Percentiles rank a stretch among this genome's conserved stretches.
These are phyloP conservation scores for Lichtheimia corymbifera DNA, from an alignment of 371 early-diverging fungal species.

Conservation along the genomic window DNA sequence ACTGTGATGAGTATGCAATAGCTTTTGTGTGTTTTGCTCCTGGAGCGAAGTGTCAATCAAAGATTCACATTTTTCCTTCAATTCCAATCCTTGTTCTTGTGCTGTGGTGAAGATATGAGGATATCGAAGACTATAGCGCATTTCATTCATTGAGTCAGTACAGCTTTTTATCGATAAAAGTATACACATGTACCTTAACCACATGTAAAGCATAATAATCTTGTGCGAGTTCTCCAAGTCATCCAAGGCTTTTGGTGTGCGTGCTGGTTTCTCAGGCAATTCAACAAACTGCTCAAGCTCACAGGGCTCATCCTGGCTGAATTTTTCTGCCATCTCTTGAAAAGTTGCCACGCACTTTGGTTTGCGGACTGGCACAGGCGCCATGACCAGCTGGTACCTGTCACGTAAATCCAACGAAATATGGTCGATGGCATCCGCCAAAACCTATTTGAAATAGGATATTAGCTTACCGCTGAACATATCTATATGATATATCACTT, in stretches of 20 bases:
- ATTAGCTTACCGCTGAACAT: neutral
- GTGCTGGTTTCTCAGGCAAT: conserved; percentile 45
- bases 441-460: conserved; percentile 27
- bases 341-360: conserved; percentile 23
- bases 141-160: neutral
- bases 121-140: conserved; percentile 45
- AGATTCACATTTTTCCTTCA: conserved; percentile 46
- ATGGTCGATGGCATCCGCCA: conserved; percentile 69
- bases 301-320: conserved; percentile 37
- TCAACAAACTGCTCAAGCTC: conserved; percentile 49
- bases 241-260: conserved; percentile 34
- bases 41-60: conserved; percentile 45
- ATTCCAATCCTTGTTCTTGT: conserved; percentile 28
- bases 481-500: conserved; percentile 5
- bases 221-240: conserved; percentile 74
- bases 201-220: conserved; percentile 81
- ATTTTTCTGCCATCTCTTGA: conserved; percentile 38
- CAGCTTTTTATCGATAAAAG: neutral
- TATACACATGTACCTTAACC: conserved; percentile 67
- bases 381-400: conserved; percentile 65
- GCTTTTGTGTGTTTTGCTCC: neutral
- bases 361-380: conserved; percentile 62
- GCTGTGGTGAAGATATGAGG: conserved; percentile 39
- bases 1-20: too few relatives aligned
- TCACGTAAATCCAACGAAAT: conserved; percentile 61